These are phyloP conservation scores for Cyclotella cryptica DNA, from an alignment of 108 stramenopile genomes.

Conservation along the genomic window DNA sequence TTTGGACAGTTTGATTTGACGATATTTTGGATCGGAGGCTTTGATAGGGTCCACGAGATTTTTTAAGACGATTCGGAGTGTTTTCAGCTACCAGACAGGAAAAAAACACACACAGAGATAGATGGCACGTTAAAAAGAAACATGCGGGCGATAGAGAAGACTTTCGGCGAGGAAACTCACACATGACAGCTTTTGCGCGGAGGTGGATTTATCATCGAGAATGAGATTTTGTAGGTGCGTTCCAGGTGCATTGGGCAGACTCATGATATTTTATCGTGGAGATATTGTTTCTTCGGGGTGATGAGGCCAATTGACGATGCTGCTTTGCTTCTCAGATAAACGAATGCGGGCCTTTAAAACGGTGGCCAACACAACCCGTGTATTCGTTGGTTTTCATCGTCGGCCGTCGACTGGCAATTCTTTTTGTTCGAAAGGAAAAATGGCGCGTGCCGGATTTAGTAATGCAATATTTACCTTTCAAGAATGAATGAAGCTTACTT, in stretches of 20 bases:
- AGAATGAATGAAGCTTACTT: too few species aligned
- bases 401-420: too few species aligned
- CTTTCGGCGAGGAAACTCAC: background rate
- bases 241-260: conserved; percentile 5
- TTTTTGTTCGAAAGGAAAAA: too few species aligned
- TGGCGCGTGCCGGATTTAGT: too few species aligned
- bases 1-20: conserved; percentile 62
- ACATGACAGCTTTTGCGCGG: background rate
- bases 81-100: conserved; percentile 55
- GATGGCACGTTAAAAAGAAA: background rate
- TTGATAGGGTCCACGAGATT: conserved; percentile 71
- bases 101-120: background rate
- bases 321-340: too few species aligned
- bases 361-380: too few species aligned
- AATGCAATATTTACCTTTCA: too few species aligned
- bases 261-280: background rate
- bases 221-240: conserved; percentile 16
- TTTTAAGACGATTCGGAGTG: conserved; percentile 63
- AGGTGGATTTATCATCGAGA: conserved; percentile 5
- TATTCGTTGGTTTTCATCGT: too few species aligned
- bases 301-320: background rate
- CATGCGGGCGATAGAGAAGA: background rate
- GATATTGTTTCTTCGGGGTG: background rate
- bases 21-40: conserved; percentile 59
- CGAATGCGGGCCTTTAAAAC: too few species aligned